A percentile compares a stretch with the other conserved stretches of the same genome.
Conservation (phyloP, 768 basidiomycete genomes). For the Amylocystis lapponica region DNA sequence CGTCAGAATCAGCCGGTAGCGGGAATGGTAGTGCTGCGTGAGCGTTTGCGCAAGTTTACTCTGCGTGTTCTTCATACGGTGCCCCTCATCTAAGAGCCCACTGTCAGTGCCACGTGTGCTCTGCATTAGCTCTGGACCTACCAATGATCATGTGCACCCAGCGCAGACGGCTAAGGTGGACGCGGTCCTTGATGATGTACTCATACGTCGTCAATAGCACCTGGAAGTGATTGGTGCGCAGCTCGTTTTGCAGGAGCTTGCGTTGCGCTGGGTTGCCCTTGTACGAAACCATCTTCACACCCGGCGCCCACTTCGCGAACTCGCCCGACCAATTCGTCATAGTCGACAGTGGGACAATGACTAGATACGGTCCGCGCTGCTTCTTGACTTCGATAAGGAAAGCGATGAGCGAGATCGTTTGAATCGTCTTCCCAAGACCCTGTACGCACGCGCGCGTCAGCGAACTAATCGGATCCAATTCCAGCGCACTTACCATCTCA, state of each 20-base stretch:
- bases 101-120: neutral
- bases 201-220: conserved; percentile 94
- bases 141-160: conserved; percentile 99
- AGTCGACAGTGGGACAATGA: conserved; percentile 92
- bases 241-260: conserved; percentile 67
- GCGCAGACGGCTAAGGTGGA: conserved; percentile 80
- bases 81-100: conserved; percentile 71
- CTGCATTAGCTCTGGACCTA: conserved; percentile 33
- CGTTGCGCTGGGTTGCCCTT: conserved; percentile 89
- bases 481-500: conserved; percentile 92
- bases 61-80: conserved; percentile 96
- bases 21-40: conserved; percentile 87
- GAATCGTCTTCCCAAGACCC: conserved; percentile 95
- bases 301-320: conserved; percentile 95
- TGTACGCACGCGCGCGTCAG: conserved; percentile 20
- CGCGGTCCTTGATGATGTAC: conserved; percentile 97
- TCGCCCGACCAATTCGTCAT: conserved; percentile 98
- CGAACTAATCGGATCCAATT: conserved; percentile 13
- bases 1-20: conserved; percentile 89
- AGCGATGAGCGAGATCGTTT: conserved; percentile 90
- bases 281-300: conserved; percentile 74
- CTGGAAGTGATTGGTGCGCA: conserved; percentile 81
- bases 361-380: conserved; percentile 91
- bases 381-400: conserved; percentile 91
- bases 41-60: conserved; percentile 87